These are phyloP conservation scores for Amanita subjunquillea DNA, from an alignment of 768 basidiomycete genomes.

Conservation along the genomic window DNA sequence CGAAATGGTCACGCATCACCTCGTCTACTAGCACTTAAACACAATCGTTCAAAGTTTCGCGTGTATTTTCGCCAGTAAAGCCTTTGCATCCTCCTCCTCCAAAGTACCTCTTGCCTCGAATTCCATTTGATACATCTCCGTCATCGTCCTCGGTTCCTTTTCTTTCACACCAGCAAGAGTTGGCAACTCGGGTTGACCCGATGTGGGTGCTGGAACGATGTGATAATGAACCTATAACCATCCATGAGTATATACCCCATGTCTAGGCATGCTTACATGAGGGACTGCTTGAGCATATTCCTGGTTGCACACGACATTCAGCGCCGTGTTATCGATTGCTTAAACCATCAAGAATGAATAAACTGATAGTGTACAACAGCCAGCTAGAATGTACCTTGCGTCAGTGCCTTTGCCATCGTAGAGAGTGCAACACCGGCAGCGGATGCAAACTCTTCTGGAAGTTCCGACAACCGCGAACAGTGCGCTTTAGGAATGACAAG, in stretches of 20 bases:
- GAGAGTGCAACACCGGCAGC: constrained; percentile 50
- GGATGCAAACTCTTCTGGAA: constrained; percentile 48
- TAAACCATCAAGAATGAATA: not conserved
- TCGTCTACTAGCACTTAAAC: too few relatives aligned
- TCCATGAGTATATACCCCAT: not conserved
- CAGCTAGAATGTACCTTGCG: constrained; percentile 34
- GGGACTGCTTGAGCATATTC: constrained; percentile 75
- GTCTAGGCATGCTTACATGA: constrained; percentile 36
- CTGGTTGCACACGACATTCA: constrained; percentile 75
- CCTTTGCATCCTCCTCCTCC: constrained; percentile 46
- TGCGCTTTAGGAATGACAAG: constrained; percentile 65
- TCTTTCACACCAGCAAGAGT: constrained; percentile 5
- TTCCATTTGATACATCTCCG: constrained; percentile 53
- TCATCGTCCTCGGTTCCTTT: constrained; percentile 23
- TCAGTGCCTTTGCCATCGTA: constrained; percentile 52
- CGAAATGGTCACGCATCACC: not conserved
- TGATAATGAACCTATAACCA: constrained; percentile 64
- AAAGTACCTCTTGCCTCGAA: constrained; percentile 46
- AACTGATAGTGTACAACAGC: not conserved
- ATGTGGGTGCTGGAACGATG: constrained; percentile 59
- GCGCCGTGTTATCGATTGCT: constrained; percentile 55
- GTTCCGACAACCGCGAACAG: constrained; percentile 50
- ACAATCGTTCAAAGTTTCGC: constrained; percentile 21
- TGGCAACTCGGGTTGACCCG: constrained; percentile 15
- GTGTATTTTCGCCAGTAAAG: constrained; percentile 34